Percentiles rank a stretch among this genome's conserved stretches.
Conservation (phyloP, 2,329 filamentous ascomycete species). For the Lojkania enalia region DNA sequence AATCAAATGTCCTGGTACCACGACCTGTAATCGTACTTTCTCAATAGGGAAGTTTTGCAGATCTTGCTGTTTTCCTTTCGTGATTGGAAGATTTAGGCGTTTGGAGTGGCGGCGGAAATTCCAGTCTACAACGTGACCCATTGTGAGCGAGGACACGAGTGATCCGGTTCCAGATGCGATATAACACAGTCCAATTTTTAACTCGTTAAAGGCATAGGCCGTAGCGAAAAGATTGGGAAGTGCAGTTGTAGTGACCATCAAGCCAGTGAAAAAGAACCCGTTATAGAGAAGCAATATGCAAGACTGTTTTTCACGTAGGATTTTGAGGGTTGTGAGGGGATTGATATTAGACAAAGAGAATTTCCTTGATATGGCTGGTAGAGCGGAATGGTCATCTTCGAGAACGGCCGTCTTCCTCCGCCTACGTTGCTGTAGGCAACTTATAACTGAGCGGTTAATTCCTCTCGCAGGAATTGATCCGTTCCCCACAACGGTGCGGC, state of each 20-base stretch:
- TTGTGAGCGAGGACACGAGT: conserved; percentile 30
- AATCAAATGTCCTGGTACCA: conserved; percentile 42
- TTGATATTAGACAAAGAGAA: conserved; percentile 34
- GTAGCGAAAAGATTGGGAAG: conserved; percentile 32
- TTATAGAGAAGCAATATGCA: conserved; percentile 37
- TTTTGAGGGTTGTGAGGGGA: conserved; percentile 30
- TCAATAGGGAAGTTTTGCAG: conserved; percentile 58
- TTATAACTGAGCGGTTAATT: conserved; percentile 34
- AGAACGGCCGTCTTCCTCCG: conserved; percentile 2
- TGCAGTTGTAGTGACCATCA: conserved; percentile 32
- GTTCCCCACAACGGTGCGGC: conserved; percentile 50
- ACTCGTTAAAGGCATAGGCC: conserved; percentile 34
- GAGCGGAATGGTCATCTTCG: neutral
- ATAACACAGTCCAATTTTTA: conserved; percentile 37
- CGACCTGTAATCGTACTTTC: conserved; percentile 46
- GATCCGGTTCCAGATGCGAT: conserved; percentile 33
- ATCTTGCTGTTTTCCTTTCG: conserved; percentile 60
- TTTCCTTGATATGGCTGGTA: conserved; percentile 18
- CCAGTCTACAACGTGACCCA: conserved; percentile 61
- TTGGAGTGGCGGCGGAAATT: conserved; percentile 72
- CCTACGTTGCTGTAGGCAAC: conserved; percentile 33
- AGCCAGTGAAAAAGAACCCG: conserved; percentile 38
- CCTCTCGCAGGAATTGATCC: conserved; percentile 39
- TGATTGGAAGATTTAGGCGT: conserved; percentile 63
- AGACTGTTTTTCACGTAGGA: conserved; percentile 37